Base-by-base conservation (phyloP, 305 asterid species). In the Withania somnifera region DNA sequence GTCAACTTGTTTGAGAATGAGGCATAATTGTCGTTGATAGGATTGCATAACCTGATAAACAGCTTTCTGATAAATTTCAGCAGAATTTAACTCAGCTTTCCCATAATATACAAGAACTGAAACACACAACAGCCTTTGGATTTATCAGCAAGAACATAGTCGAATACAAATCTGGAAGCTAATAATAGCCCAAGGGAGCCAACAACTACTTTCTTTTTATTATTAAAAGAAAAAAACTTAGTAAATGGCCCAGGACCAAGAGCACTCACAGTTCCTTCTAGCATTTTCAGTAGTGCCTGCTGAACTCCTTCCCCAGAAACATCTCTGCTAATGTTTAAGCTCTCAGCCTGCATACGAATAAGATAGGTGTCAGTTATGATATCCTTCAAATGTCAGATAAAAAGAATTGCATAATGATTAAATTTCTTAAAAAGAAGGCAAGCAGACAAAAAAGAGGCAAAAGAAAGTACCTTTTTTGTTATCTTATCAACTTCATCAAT, bases 241-340 rank as follows among this genome's bases (percentile, higher is more conserved):
- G 47, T 24, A 80, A 80, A 60, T 30, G 60, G 56, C 7, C 42
- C 54, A 76, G 17, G 71, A 81, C 17, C 64, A 64, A 28, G 57
- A 38, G 56, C 78, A 80, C 89, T 83, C 60, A 87, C 89, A 60
- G 89, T 87, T 87, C 90, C 90, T 81, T 87, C 90, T 73, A 87
- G 90, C 97, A 94, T 94, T 89, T 94, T 94, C 88, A 94, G 93
- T 71, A 94, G 87, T 30, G 98, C 97, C 89, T 94, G 97, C 93
- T 92, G 97, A 85, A 94, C 98, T 82, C 98, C 98, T 88, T 94
- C 98, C 69, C 98, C 97, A 45, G 98, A 94, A 84, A 94, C 98
- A 86, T 94, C 97, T 84, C 98, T 90, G 93, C 98, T 93, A 86
- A 91, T 89, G 88, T 93, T 94, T 82, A 90, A 69, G 91, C 95